Conservation (phyloP, 73 alveolate species). For the Paramecium bursaria region DNA sequence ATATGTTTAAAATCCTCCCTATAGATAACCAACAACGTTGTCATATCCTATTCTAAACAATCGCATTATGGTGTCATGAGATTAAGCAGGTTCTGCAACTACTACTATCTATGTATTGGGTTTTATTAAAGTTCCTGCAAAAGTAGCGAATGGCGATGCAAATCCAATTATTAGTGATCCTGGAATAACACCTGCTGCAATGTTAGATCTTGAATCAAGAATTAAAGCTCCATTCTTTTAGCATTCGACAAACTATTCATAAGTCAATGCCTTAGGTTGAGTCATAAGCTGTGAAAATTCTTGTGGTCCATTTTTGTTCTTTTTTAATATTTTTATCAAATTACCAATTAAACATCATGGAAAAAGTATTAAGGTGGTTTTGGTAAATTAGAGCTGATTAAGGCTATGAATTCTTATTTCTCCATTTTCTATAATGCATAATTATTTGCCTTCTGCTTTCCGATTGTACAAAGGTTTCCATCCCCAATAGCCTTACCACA, state of each 20-base stretch:
- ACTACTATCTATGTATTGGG: conserved; percentile 62
- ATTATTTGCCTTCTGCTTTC: conserved; percentile 52
- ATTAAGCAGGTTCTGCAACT: conserved; percentile 63
- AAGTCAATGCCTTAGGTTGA: conserved; percentile 61
- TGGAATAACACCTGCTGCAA: conserved; percentile 53
- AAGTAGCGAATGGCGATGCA: conserved; percentile 62
- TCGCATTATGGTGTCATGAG: conserved; percentile 67
- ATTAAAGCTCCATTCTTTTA: conserved; percentile 56
- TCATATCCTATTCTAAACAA: conserved; percentile 73
- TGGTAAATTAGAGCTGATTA: conserved; percentile 43
- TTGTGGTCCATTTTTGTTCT: conserved; percentile 49
- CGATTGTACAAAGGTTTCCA: conserved; percentile 64
- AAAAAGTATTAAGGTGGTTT: conserved; percentile 69
- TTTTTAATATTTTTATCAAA: not conserved
- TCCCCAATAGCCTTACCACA: conserved; percentile 70
- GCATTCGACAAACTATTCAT: conserved; percentile 27
- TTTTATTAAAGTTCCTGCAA: conserved; percentile 65
- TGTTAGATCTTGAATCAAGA: conserved; percentile 55
- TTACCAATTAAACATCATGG: conserved; percentile 59
- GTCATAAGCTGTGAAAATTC: conserved; percentile 7
- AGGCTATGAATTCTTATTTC: conserved; percentile 61
- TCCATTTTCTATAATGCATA: conserved; percentile 59
- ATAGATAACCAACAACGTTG: conserved; percentile 66
- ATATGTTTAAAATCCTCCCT: conserved; percentile 71
- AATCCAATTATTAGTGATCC: conserved; percentile 67